These are phyloP conservation scores for Phytophthora cryptogea DNA, from an alignment of 352 stramenopile genomes.

Conservation along the genomic window DNA sequence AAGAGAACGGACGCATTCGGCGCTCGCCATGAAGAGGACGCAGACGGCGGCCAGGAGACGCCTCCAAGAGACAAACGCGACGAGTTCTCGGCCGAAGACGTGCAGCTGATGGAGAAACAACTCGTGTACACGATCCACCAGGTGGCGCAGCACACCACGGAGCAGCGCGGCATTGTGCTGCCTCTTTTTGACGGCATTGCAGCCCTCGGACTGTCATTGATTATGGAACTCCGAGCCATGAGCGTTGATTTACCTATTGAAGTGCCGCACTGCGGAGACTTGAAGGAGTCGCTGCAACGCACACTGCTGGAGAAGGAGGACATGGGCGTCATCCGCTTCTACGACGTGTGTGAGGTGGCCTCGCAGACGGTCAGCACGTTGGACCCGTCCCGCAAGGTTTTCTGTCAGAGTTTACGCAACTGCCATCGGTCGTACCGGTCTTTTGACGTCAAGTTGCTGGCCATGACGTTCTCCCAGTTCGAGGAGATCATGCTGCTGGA, in stretches of 20 bases:
- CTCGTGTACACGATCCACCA: constrained; percentile 41
- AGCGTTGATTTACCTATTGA: constrained; percentile 57
- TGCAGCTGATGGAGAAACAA: constrained; percentile 37
- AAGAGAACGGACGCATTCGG: not conserved
- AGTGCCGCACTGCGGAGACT: constrained; percentile 64
- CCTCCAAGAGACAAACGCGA: constrained; percentile 5
- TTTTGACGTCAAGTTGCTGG: constrained; percentile 65
- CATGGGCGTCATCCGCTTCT: constrained; percentile 52
- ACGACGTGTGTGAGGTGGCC: constrained; percentile 63
- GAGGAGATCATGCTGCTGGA: constrained; percentile 75
- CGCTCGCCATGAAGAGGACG: not conserved
- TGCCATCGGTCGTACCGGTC: constrained; percentile 51
- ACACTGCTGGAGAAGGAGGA: constrained; percentile 40
- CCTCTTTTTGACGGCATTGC: constrained; percentile 59
- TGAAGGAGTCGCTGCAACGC: constrained; percentile 38
- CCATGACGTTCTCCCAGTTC: constrained; percentile 73
- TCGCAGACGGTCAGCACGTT: constrained; percentile 27
- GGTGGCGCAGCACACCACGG: constrained; percentile 28
- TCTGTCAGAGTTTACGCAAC: constrained; percentile 48
- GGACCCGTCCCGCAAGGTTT: constrained; percentile 41
- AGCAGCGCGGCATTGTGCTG: constrained; percentile 60
- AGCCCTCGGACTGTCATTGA: constrained; percentile 54
- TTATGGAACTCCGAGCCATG: constrained; percentile 59
- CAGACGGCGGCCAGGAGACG: constrained; percentile 4
- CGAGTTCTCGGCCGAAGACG: constrained; percentile 21